Percentiles rank a stretch among this genome's conserved stretches.
phyloP scores from a whole-genome alignment of 2,329 filamentous ascomycete genomes.

The Colletotrichum sp. region DNA sequence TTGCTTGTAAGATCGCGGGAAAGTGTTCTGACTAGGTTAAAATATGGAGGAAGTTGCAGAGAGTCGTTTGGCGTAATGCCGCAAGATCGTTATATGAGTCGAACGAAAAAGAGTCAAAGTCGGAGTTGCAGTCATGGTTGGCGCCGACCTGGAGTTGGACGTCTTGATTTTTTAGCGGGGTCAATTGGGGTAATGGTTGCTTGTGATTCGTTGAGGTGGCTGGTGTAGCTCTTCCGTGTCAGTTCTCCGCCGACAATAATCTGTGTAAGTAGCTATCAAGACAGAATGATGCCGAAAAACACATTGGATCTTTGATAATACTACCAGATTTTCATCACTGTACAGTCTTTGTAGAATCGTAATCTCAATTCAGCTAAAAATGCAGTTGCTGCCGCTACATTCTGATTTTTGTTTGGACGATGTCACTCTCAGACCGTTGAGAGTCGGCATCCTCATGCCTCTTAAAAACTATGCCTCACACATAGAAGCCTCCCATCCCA shows the following conservation, averaged over 20 bases:
- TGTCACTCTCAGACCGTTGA: no score
- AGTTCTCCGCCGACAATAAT: background rate
- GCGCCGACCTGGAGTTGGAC: background rate
- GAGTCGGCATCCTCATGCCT: no score
- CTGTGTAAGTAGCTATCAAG: background rate
- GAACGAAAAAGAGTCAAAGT: background rate
- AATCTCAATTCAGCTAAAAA: no score
- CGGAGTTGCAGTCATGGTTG: background rate
- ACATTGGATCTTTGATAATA: background rate
- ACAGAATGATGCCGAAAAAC: background rate
- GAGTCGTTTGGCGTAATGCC: background rate
- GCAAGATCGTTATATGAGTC: background rate
- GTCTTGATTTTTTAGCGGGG: background rate
- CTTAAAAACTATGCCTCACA: no score
- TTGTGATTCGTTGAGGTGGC: background rate
- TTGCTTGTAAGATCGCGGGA: background rate
- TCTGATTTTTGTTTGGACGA: background rate
- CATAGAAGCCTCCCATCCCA: no score
- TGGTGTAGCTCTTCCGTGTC: background rate
- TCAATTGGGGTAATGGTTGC: background rate
- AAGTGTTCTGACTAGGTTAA: accelerated
- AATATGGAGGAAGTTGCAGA: accelerated
- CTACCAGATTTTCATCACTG: background rate
- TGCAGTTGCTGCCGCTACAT: no score
- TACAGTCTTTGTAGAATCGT: background rate